Base-by-base conservation (phyloP, 371 early-diverging fungal species). In the Mortierella sp. region DNA sequence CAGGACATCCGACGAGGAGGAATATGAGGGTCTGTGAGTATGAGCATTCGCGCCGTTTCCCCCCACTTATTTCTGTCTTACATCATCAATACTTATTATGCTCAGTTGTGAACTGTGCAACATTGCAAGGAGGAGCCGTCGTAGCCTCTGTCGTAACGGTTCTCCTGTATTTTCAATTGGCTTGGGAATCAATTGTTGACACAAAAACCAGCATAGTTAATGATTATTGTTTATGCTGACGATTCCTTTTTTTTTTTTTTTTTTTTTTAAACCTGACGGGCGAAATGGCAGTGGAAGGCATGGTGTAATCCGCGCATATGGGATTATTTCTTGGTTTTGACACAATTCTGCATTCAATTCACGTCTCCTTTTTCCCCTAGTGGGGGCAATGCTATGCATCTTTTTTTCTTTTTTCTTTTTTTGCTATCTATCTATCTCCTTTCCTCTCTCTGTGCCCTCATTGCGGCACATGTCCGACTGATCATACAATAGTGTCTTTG, bases 321-420 rank as follows among this genome's bases (percentile, higher is more conserved):
- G 21, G 8, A 41, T 61, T 41, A 41, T 61, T 43, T 22, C 22
- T 58, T 4, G 19, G 33, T 58, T 61, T 61, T 41, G 21, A 19
- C 43, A 59, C 36, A 40, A 19, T 47, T 7, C 7, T 50, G n/a
- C 50, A 50, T 50, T 50, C 50, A 50, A 50, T 60, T 13, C 28
- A 28, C 38, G 45, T 24, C 45, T 62, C 47, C 50, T 50, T 47
- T 50, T 48, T 64, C n/a, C 28, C n/a, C 64, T n/a, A 48, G 64
- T 50, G n/a, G 64, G 64, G 64, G 64, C 52, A 28, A 50, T 64
- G 64, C 64, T 48, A 64, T 45, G 41, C 50, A 64, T 64, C 36
- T 38, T 36, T 57, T n/a, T n/a, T n/a, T n/a, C n/a, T n/a, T n/a
- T n/a, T 41, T 38, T 65, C 40, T 65, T 53, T 38, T 58, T 55